A percentile compares a stretch with the other conserved stretches of the same genome.
Evolutionary conservation across 495 filamentous ascomycete genomes (phyloP).

Genomic region (Cercophora newfieldiana): DNA sequence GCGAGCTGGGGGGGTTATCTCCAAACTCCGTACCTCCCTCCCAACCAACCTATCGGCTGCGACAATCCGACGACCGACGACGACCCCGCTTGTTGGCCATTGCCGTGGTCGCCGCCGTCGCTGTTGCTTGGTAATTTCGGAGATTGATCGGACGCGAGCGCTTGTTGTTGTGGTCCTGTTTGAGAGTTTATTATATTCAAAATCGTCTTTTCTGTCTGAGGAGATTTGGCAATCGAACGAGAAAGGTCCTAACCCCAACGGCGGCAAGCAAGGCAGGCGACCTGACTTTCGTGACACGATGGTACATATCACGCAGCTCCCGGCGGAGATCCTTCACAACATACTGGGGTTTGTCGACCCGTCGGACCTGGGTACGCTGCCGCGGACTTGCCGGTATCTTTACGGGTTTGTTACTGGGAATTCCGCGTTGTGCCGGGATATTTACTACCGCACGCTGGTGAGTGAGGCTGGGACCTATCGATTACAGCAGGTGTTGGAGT

Average conservation of each 20-base stretch:
- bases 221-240: neutral
- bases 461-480: too few species aligned
- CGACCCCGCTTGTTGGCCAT: too few species aligned
- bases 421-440: constrained; percentile 49
- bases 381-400: constrained; percentile 49
- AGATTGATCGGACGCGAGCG: too few species aligned
- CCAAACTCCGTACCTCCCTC: neutral
- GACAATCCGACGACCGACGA: too few species aligned
- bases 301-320: constrained; percentile 43
- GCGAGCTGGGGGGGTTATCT: neutral
- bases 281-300: constrained; percentile 18
- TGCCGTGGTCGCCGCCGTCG: too few species aligned
- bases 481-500: neutral
- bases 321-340: constrained; percentile 58
- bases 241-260: too few species aligned
- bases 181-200: too few species aligned
- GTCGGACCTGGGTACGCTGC: constrained; percentile 48
- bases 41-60: too few species aligned
- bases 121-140: too few species aligned
- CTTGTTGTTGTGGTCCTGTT: too few species aligned
- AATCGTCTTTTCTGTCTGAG: too few species aligned
- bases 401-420: constrained; percentile 53
- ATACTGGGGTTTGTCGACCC: constrained; percentile 57
- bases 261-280: too few species aligned
- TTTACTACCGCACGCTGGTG: constrained; percentile 52